Conservation (phyloP, 495 filamentous ascomycete genomes). For the Thermothielavioides terrestris region DNA sequence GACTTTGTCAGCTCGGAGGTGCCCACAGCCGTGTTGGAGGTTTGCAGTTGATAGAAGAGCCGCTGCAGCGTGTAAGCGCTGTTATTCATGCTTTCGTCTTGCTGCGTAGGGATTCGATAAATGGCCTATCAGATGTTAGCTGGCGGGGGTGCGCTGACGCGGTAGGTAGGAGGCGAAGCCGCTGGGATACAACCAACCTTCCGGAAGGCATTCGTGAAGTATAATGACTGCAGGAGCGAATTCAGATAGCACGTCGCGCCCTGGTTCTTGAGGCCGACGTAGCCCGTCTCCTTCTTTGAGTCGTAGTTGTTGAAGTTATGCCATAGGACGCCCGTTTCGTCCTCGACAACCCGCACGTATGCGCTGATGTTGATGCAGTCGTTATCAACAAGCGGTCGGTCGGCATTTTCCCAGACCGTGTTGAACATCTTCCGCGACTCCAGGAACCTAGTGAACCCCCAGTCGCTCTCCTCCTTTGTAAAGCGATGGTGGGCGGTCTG, state of each 20-base stretch:
- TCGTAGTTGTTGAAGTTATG: slow-evolving; percentile 98
- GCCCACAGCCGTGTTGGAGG: slow-evolving; percentile 66
- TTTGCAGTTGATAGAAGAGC: slow-evolving; percentile 90
- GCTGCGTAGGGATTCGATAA: slow-evolving; percentile 87
- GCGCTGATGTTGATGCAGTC: slow-evolving; percentile 81
- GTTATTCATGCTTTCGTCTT: slow-evolving; percentile 70
- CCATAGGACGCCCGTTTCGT: slow-evolving; percentile 98
- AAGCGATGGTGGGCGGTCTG: slow-evolving; percentile 80
- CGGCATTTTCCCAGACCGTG: slow-evolving; percentile 47
- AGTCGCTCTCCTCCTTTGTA: slow-evolving; percentile 93
- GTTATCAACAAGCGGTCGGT: slow-evolving; percentile 80
- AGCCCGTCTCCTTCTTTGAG: slow-evolving; percentile 96
- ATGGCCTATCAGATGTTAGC: slow-evolving; percentile 56
- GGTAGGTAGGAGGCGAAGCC: neutral
- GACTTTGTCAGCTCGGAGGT: slow-evolving; percentile 90
- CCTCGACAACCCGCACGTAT: slow-evolving; percentile 88
- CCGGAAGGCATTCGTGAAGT: slow-evolving; percentile 94
- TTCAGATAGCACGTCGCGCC: slow-evolving; percentile 98
- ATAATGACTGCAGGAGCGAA: slow-evolving; percentile 91
- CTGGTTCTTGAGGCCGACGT: slow-evolving; percentile 94
- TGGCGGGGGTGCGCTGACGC: no score
- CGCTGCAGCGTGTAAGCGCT: slow-evolving; percentile 92
- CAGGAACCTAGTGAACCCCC: slow-evolving; percentile 92
- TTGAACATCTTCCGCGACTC: slow-evolving; percentile 78
- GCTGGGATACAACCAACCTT: slow-evolving; percentile 50